Conservation (phyloP, 495 filamentous ascomycete species). For the Hypomontagnella submonticulosa region DNA sequence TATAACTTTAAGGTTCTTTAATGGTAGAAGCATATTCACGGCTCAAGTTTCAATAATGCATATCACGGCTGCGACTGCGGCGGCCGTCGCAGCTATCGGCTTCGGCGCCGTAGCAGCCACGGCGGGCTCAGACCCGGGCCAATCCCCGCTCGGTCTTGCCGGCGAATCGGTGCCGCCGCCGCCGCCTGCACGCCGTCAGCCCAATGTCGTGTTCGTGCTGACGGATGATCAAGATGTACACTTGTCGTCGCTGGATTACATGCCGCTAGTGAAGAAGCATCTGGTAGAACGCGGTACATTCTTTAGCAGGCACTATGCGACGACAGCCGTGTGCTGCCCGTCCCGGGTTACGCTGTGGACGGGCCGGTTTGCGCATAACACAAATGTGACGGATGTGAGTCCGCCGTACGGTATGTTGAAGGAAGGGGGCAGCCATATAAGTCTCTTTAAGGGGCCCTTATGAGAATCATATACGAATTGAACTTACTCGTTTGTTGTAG, state of each 20-base stretch:
- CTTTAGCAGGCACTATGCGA: constrained; percentile 66
- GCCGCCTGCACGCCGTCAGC: constrained; percentile 28
- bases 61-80: background rate
- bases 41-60: too few relatives aligned
- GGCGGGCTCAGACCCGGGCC: constrained; percentile 8
- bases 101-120: constrained; percentile 1
- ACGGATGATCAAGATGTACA: constrained; percentile 71
- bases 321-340: constrained; percentile 69
- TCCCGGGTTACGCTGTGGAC: constrained; percentile 72
- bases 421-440: background rate
- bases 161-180: background rate
- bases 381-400: constrained; percentile 74
- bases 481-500: constrained; percentile 43
- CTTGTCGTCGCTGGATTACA: constrained; percentile 65
- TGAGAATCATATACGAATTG: background rate
- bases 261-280: constrained; percentile 61
- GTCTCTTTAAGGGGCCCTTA: constrained; percentile 4
- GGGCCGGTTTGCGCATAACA: constrained; percentile 73
- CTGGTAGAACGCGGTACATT: constrained; percentile 62
- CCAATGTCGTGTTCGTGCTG: constrained; percentile 62
- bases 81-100: constrained; percentile 4
- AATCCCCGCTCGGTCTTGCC: constrained; percentile 9
- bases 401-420: constrained; percentile 63
- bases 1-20: too few relatives aligned
- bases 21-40: too few relatives aligned